These are phyloP conservation scores for Rosa lucieae DNA, from an alignment of 306 rosid genomes.

Conservation along the genomic window DNA sequence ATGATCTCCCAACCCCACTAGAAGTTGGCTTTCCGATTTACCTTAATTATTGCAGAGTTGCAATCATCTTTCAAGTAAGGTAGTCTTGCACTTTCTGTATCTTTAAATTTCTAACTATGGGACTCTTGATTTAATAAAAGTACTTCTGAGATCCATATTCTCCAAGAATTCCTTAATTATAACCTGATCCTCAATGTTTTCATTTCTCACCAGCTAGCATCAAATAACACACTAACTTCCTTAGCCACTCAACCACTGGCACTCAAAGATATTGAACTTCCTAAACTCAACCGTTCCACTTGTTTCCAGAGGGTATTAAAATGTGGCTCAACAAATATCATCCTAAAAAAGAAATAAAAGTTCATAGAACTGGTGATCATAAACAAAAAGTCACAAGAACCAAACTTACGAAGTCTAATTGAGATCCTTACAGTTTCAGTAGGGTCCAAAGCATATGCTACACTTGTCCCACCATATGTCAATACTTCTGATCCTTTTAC, in stretches of 20 bases:
- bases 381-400: slow-evolving; percentile 11
- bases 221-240: background rate
- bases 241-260: background rate
- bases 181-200: background rate
- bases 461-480: slow-evolving; percentile 65
- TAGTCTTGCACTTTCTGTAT: background rate
- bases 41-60: background rate
- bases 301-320: background rate
- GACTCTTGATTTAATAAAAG: background rate
- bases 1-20: background rate
- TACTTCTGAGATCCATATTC: background rate
- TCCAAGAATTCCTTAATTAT: background rate
- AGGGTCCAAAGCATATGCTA: slow-evolving; percentile 74
- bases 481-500: slow-evolving; percentile 84
- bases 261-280: background rate
- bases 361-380: slow-evolving; percentile 11
- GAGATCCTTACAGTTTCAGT: slow-evolving; percentile 64
- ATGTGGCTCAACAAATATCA: background rate
- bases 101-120: background rate
- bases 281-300: background rate
- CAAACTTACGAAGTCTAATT: slow-evolving; percentile 12
- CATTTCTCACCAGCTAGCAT: slow-evolving; percentile 1
- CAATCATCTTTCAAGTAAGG: background rate
- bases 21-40: background rate
- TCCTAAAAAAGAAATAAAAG: slow-evolving; percentile 4